phyloP scores from a whole-genome alignment of 208 protist genomes.

The Naegleria fowleri region DNA sequence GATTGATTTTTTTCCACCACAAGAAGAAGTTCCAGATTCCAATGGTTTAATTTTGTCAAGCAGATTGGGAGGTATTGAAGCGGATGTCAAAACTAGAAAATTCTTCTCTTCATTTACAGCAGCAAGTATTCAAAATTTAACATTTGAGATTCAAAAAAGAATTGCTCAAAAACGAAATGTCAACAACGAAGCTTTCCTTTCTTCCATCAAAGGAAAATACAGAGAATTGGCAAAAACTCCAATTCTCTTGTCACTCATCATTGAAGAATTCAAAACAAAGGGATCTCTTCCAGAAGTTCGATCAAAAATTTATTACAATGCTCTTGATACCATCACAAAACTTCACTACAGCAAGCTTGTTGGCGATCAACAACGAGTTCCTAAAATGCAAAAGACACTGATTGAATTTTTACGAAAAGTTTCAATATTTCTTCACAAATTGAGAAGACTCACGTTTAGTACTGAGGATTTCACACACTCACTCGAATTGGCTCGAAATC shows the following conservation, averaged over 20 bases:
- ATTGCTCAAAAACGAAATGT: neutral
- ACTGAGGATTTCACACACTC: neutral
- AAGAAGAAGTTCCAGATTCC: neutral
- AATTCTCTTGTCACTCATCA: neutral
- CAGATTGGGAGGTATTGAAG: conserved; percentile 12
- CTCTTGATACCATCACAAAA: neutral
- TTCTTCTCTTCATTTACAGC: neutral
- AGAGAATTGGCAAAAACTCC: conserved; percentile 20
- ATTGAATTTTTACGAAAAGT: neutral
- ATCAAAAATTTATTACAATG: neutral
- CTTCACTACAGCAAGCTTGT: neutral
- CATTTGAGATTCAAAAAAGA: conserved; percentile 3
- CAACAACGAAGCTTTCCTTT: neutral
- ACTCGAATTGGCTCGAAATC: neutral
- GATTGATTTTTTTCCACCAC: neutral
- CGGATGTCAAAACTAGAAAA: neutral
- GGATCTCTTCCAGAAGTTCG: neutral
- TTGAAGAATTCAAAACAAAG: neutral
- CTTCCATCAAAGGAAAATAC: neutral
- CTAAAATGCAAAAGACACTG: neutral
- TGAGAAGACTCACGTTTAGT: neutral
- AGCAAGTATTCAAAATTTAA: neutral
- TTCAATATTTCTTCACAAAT: neutral
- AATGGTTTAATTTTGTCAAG: conserved; percentile 14
- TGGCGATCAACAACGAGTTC: neutral